Conservation (phyloP, 805 yeast species). For the Teunomyces funiuensis region DNA sequence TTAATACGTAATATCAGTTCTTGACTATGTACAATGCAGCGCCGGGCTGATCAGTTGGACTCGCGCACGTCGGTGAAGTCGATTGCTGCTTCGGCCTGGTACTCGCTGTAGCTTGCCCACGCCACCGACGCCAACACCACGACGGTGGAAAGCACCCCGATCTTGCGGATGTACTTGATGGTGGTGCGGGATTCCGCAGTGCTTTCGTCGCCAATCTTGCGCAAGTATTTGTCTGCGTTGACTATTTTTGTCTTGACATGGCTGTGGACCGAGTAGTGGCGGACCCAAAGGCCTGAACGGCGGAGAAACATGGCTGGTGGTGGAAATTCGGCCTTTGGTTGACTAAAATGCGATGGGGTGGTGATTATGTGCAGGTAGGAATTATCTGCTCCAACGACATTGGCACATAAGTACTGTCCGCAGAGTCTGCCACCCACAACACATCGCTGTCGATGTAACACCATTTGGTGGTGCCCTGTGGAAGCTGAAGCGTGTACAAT, state of each 20-base stretch:
- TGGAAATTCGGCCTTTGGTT: no score
- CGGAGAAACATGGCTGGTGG: constrained; percentile 1
- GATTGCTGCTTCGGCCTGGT: constrained; percentile 9
- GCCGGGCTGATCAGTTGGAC: constrained; percentile 16
- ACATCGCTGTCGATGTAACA: constrained; percentile 67
- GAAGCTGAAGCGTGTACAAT: constrained; percentile 41
- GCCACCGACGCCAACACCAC: constrained; percentile 27
- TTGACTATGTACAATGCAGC: neutral
- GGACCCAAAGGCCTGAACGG: neutral
- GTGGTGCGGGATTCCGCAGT: constrained; percentile 29
- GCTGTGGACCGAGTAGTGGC: constrained; percentile 14
- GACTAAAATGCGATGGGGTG: no score
- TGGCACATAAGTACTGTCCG: constrained; percentile 40
- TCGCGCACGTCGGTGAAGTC: constrained; percentile 18
- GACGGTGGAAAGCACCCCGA: constrained; percentile 28
- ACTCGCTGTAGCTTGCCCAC: constrained; percentile 24
- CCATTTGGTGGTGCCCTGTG: constrained; percentile 32
- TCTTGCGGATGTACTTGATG: constrained; percentile 21
- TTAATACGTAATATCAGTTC: constrained; percentile 3
- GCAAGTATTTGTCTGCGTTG: constrained; percentile 22
- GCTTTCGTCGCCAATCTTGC: constrained; percentile 35
- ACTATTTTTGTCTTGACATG: constrained; percentile 14
- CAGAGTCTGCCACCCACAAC: constrained; percentile 45
- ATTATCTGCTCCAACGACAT: constrained; percentile 18
- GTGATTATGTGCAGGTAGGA: no score